Percentiles rank a stretch among this genome's conserved stretches.
Conservation (phyloP, 2,329 filamentous ascomycete species). For the Penicillium nordicum region DNA sequence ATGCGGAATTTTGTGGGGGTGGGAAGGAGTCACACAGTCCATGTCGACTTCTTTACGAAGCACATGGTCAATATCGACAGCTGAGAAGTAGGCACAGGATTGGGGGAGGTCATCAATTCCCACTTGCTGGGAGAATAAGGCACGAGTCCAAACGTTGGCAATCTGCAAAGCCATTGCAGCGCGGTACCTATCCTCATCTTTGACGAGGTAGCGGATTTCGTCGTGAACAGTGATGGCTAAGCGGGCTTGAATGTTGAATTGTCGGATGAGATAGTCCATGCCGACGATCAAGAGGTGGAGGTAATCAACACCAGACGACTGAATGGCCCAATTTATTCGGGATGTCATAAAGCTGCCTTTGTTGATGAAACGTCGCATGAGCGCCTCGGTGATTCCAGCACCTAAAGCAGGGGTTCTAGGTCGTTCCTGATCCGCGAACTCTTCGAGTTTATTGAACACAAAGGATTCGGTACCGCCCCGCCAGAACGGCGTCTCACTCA, state of each 20-base stretch:
- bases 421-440: slow-evolving; percentile 91
- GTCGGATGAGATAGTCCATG: slow-evolving; percentile 89
- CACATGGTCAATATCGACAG: slow-evolving; percentile 91
- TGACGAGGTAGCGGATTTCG: slow-evolving; percentile 91
- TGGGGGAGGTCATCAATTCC: slow-evolving; percentile 94
- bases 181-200: slow-evolving; percentile 78
- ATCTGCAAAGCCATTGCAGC: slow-evolving; percentile 91
- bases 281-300: slow-evolving; percentile 86
- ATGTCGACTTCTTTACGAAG: slow-evolving; percentile 98
- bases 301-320: slow-evolving; percentile 95
- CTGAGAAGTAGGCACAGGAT: slow-evolving; percentile 90
- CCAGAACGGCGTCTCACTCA: slow-evolving; percentile 82
- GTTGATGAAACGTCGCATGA: slow-evolving; percentile 82
- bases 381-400: slow-evolving; percentile 90
- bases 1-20: slow-evolving; percentile 70
- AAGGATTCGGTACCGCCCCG: slow-evolving; percentile 94
- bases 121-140: slow-evolving; percentile 96
- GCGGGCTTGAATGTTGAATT: slow-evolving; percentile 79
- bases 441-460: slow-evolving; percentile 96
- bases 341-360: slow-evolving; percentile 92
- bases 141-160: slow-evolving; percentile 91
- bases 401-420: slow-evolving; percentile 89
- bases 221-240: slow-evolving; percentile 94
- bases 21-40: slow-evolving; percentile 90
- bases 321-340: slow-evolving; percentile 98